Base-by-base conservation (phyloP, 2,329 filamentous ascomycete genomes). In the Aspergillus sp. region DNA sequence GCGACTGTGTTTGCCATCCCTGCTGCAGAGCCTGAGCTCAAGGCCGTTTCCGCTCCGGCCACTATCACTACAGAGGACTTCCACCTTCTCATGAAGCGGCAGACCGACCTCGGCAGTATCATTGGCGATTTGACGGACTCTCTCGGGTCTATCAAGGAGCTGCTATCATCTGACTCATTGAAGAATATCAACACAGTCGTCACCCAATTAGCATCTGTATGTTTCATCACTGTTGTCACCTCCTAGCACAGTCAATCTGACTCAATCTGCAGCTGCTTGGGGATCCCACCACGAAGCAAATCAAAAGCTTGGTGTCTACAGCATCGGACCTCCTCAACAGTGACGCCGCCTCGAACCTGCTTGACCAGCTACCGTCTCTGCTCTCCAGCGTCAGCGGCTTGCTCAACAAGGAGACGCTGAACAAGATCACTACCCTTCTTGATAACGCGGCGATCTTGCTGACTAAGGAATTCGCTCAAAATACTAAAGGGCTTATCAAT, bases 91-190 rank as follows among this genome's bases (percentile, higher is more conserved):
- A 22, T 47, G 1, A 44, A 59, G 39, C 53, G 53, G 2, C 30
- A 51, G 26, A 22, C 48, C 13, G 49, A 53, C 15, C 49, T 59
- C 12, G n/a, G 49, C 22, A 32, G 49, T 12, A 30, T 59, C 4
- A 47, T 59, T 5, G 57, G 49, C 6, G 57, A 59, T 9, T 30
- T 59, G 36, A 56, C 53, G 2, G 34, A 59, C 4, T 48, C 49
- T 1, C 20, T 59, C 12, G 48, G 42, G 3, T 44, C 57, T 12
- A 53, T 59, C 20, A 53, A 56, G 42, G 48, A 56, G 13, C 49
- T 59, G 7, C 42, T 56, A n/a, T 59, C 57, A 20, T 20, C 49
- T 4, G 53, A 59, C 11, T 56, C 53, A 44, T 55, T 59, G 30
- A 50, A 56, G 20, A 59, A 56, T 38, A 59, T 56, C 44, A 56